Percentiles rank a stretch among this genome's conserved stretches.
phyloP scores from a whole-genome alignment of 139 green algal genomes.

The Chlorella sp. region DNA sequence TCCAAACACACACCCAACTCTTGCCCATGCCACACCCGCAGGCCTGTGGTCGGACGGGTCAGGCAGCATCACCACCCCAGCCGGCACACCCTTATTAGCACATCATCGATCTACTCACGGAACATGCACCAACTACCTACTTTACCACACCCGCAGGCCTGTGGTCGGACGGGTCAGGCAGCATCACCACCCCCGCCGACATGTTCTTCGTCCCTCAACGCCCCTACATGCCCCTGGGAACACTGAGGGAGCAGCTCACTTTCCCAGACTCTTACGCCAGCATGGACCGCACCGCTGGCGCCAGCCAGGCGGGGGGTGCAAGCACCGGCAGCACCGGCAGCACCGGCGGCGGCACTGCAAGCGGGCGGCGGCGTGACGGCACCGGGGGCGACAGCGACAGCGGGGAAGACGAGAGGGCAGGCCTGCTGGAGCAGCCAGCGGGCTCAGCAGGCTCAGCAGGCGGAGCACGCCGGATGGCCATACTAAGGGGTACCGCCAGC shows the following conservation, averaged over 20 bases:
- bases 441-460: conserved; percentile 1
- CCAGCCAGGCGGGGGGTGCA: background rate
- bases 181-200: conserved; percentile 43
- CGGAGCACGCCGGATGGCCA: background rate
- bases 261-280: conserved; percentile 68
- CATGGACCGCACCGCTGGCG: background rate
- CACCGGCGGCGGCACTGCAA: background rate
- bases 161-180: conserved; percentile 53
- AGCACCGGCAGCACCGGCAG: too few relatives aligned
- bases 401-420: background rate
- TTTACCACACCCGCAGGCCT: conserved; percentile 43
- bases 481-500: background rate
- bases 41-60: conserved; percentile 50
- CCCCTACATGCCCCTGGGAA: conserved; percentile 91
- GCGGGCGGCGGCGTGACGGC: background rate
- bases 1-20: too few relatives aligned
- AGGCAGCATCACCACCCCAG: too few relatives aligned
- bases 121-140: too few relatives aligned
- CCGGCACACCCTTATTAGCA: conserved; percentile 86
- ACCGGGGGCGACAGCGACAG: conserved; percentile 1
- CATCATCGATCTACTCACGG: conserved; percentile 66
- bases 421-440: background rate
- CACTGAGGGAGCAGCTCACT: conserved; percentile 83
- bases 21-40: too few relatives aligned
- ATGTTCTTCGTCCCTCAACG: conserved; percentile 94